A percentile compares a stretch with the other conserved stretches of the same genome.
Conservation (phyloP, 2,329 filamentous ascomycete species). For the Aspergillus neoniger region DNA sequence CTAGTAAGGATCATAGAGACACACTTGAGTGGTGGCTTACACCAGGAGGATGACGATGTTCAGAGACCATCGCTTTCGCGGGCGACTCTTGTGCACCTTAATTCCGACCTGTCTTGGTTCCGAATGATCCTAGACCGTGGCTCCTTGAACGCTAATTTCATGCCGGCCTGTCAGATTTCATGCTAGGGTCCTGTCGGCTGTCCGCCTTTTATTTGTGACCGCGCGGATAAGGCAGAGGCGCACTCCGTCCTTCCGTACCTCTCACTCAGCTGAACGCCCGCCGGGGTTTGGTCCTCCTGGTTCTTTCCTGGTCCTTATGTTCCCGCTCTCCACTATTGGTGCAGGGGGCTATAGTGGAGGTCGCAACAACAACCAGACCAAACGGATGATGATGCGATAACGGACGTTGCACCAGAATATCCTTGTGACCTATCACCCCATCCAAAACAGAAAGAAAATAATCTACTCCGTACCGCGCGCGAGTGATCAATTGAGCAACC, state of each 20-base stretch:
- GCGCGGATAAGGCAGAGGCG: neutral
- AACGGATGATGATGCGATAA: neutral
- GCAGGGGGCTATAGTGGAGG: slow-evolving; percentile 3
- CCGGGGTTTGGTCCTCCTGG: neutral
- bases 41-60: slow-evolving; percentile 6
- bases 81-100: neutral
- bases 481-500: neutral
- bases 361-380: neutral
- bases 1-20: slow-evolving; percentile 5
- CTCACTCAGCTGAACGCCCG: neutral
- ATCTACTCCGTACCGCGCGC: neutral
- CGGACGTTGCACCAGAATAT: neutral
- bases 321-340: neutral
- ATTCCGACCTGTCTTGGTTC: slow-evolving; percentile 2
- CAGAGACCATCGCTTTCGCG: neutral
- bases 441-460: neutral
- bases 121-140: neutral
- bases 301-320: neutral
- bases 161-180: neutral
- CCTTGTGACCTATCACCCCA: neutral
- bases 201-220: neutral
- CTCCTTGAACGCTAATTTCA: neutral
- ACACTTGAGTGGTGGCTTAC: slow-evolving; percentile 8
- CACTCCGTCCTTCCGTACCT: neutral
- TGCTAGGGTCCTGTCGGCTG: neutral